Evolutionary conservation across 192 early-diverging fungal genomes (phyloP), one percentile per base, ranked within the genome.

Genomic region (Coemansia sp.): DNA sequence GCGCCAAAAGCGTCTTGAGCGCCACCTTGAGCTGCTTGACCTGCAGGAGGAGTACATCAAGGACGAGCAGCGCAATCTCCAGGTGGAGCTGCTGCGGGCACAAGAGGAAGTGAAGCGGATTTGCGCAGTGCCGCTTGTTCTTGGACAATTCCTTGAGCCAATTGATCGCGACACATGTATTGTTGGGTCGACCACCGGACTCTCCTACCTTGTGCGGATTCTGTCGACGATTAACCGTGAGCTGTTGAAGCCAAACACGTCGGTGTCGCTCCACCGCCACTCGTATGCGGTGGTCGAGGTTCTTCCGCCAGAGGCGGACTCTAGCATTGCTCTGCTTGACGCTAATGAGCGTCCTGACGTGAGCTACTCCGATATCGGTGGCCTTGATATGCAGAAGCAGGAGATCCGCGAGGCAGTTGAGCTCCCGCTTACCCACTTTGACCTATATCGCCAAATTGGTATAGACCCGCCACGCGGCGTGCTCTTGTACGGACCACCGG

Each of bases 41-140:
- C 85, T 99, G 32, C 96, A 99, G 85, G 96, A 99, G 76, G 96
- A 98, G 78, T 99, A 98, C 80, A 99, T 99, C 80, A 97, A 97
- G 84, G 95, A 97, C 72, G 96, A 99, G 81, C 94, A 96, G 86
- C 94, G 95, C 85, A 96, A 98, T 79, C 72, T 99, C 60, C 95
- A 97, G 75, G 85, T 93, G 49, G 97, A 99, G 72, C 85, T 99
- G 58, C 85, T 97, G 50, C 89, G 94, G 40, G 95, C 97, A 23
- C 92, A 95, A 77, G 96, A 97, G 69, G 95, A 99, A 81, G 96
- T 99, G 38, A 98, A 98, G 85, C 90, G 98, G 57, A 98, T 99
- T 67, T 91, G 96, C 73, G 95, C 96, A 3, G 96, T 99, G 13
- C 98, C 98, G 15, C 86, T 99, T 58, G 93, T 98, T 13, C 94